Evolutionary conservation across 805 yeast species (phyloP).

Genomic region (Huiozyma naganishii): DNA sequence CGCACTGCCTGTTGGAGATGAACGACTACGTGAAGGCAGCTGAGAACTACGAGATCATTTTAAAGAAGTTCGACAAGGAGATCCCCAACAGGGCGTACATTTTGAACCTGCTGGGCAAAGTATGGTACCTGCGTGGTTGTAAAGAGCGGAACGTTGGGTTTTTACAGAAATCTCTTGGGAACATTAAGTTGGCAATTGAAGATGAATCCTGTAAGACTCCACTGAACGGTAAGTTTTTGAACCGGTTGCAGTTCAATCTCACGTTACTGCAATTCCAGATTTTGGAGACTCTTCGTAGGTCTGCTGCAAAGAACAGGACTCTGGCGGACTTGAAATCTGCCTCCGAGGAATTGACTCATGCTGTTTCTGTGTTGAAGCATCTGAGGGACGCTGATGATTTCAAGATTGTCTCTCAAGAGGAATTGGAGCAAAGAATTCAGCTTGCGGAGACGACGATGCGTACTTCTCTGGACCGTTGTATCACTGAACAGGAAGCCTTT

Average conservation of each 20-base stretch:
- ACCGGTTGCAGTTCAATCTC: conserved; percentile 58
- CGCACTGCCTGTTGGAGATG: conserved; percentile 76
- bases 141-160: conserved; percentile 54
- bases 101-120: conserved; percentile 67
- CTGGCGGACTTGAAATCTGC: conserved; percentile 51
- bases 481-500: conserved; percentile 61
- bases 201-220: conserved; percentile 11
- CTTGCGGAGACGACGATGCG: conserved; percentile 70
- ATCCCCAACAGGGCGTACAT: conserved; percentile 55
- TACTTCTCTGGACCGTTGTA: conserved; percentile 57
- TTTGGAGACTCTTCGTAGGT: conserved; percentile 69
- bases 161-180: conserved; percentile 51
- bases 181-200: conserved; percentile 46
- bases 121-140: conserved; percentile 75
- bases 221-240: conserved; percentile 30
- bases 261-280: conserved; percentile 79
- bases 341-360: conserved; percentile 46
- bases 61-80: conserved; percentile 43
- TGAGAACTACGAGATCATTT: conserved; percentile 77
- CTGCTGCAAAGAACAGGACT: conserved; percentile 47
- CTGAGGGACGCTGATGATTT: conserved; percentile 38
- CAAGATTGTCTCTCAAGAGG: conserved; percentile 72
- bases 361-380: conserved; percentile 46
- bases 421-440: conserved; percentile 75
- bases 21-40: conserved; percentile 77